Percentiles rank a stretch among this genome's conserved stretches.
Evolutionary conservation across 192 early-diverging fungal genomes (phyloP).

Genomic region (Backusella circina): DNA sequence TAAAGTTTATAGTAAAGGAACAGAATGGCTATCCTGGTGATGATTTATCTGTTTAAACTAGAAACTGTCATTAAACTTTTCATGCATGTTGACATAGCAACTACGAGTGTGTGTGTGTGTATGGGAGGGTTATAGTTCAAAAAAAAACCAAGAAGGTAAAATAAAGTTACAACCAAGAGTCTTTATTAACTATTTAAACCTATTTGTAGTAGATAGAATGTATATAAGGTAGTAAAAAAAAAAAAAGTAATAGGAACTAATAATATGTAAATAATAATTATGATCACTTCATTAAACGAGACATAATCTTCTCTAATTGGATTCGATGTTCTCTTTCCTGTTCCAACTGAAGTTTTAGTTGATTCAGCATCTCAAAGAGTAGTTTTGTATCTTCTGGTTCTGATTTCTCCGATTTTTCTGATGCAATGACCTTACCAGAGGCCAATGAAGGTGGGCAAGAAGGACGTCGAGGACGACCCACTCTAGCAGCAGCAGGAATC

Average conservation of each 20-base stretch:
- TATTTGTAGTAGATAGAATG: background rate
- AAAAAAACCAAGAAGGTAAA: background rate
- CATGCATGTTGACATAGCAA: background rate
- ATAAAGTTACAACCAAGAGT: background rate
- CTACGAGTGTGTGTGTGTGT: too few relatives aligned
- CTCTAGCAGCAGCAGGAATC: background rate
- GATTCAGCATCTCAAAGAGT: slow-evolving; percentile 14
- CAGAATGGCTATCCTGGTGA: background rate
- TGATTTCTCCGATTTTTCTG: background rate
- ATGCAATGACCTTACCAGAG: slow-evolving; percentile 1
- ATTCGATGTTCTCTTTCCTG: slow-evolving; percentile 29
- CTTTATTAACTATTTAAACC: background rate
- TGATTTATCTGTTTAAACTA: background rate
- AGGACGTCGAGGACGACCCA: background rate
- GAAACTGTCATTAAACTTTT: background rate
- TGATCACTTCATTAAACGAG: background rate
- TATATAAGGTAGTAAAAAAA: background rate
- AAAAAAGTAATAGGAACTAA: background rate
- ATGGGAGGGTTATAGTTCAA: background rate
- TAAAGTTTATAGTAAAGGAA: background rate
- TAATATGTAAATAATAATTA: background rate
- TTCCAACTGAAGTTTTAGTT: slow-evolving; percentile 19
- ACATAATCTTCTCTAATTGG: slow-evolving; percentile 33
- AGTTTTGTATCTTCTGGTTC: background rate
- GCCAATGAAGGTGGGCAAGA: slow-evolving; percentile 13